Evolutionary conservation across 2,329 filamentous ascomycete species (phyloP).

Genomic region (Aspergillus sp.): DNA sequence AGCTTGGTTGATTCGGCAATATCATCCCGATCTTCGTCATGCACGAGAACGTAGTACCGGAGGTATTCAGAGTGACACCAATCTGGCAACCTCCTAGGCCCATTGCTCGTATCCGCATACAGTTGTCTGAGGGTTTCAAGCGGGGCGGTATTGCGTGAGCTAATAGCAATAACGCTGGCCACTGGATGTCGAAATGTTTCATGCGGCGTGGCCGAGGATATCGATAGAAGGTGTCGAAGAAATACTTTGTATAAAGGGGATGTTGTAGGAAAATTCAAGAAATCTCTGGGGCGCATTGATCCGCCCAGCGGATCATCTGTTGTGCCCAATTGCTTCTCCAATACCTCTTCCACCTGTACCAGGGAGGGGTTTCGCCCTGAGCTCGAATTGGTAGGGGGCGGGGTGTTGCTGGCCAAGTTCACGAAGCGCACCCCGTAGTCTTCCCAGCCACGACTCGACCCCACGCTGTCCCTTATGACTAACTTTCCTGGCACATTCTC

Average conservation of each 20-base stretch:
- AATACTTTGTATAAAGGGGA: slow-evolving; percentile 87
- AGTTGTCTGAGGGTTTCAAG: slow-evolving; percentile 84
- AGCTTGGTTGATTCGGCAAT: slow-evolving; percentile 84
- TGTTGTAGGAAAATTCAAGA: slow-evolving; percentile 45
- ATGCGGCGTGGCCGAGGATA: slow-evolving; percentile 74
- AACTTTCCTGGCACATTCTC: slow-evolving; percentile 86
- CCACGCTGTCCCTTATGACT: slow-evolving; percentile 85
- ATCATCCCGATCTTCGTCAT: slow-evolving; percentile 94
- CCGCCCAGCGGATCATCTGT: slow-evolving; percentile 60
- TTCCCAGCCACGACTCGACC: slow-evolving; percentile 78
- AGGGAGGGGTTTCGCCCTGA: slow-evolving; percentile 40
- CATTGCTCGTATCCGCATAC: slow-evolving; percentile 81
- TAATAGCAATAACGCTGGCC: slow-evolving; percentile 91
- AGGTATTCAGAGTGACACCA: slow-evolving; percentile 94
- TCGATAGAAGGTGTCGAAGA: slow-evolving; percentile 78
- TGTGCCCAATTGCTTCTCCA: slow-evolving; percentile 76
- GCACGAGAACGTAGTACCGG: slow-evolving; percentile 92
- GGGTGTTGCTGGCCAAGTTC: slow-evolving; percentile 57
- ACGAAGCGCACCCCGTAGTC: slow-evolving; percentile 90
- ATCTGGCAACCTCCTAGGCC: slow-evolving; percentile 69
- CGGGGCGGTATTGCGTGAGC: slow-evolving; percentile 78
- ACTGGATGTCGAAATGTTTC: slow-evolving; percentile 96
- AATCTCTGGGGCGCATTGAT: slow-evolving; percentile 33
- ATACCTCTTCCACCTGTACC: slow-evolving; percentile 73
- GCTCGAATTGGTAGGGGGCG: slow-evolving; percentile 37